Evolutionary conservation across 2,329 filamentous ascomycete species (phyloP).

Genomic region (Orbilia quercus): DNA sequence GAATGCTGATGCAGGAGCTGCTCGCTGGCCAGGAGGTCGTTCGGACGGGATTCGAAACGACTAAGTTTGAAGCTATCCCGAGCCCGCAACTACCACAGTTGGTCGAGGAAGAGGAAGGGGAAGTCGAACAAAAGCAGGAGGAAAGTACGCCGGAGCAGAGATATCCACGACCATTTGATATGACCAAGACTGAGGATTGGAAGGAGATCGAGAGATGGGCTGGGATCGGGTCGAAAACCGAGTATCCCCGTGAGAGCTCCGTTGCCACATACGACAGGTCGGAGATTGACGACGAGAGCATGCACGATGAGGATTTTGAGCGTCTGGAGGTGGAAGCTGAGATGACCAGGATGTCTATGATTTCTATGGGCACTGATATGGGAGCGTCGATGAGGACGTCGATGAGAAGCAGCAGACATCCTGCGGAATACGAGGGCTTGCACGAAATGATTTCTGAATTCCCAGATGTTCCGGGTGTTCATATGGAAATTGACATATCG

Average conservation of each 20-base stretch:
- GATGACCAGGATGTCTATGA: slow-evolving; percentile 46
- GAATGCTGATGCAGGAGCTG: slow-evolving; percentile 52
- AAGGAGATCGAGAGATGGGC: slow-evolving; percentile 53
- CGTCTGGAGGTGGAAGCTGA: slow-evolving; percentile 45
- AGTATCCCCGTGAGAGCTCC: slow-evolving; percentile 49
- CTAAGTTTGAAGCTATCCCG: slow-evolving; percentile 24
- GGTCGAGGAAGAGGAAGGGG: slow-evolving; percentile 21
- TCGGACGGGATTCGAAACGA: slow-evolving; percentile 11
- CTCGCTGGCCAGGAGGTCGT: slow-evolving; percentile 51
- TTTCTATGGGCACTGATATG: too few relatives aligned
- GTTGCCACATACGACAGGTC: slow-evolving; percentile 47
- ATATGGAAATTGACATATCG: slow-evolving; percentile 26
- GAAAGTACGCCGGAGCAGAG: slow-evolving; percentile 21
- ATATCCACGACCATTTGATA: slow-evolving; percentile 27
- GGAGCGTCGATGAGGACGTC: slow-evolving; percentile 50
- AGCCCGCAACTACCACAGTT: slow-evolving; percentile 48
- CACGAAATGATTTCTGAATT: slow-evolving; percentile 48
- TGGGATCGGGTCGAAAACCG: slow-evolving; percentile 26
- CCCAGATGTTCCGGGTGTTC: slow-evolving; percentile 38
- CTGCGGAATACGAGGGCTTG: slow-evolving; percentile 51
- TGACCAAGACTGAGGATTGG: slow-evolving; percentile 54
- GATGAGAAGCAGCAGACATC: slow-evolving; percentile 51
- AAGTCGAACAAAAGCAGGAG: background rate
- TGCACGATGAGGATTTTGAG: slow-evolving; percentile 53
- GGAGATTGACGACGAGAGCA: slow-evolving; percentile 54